Evolutionary conservation across 2,329 filamentous ascomycete species (phyloP).

Genomic region (Colletotrichum phormii): DNA sequence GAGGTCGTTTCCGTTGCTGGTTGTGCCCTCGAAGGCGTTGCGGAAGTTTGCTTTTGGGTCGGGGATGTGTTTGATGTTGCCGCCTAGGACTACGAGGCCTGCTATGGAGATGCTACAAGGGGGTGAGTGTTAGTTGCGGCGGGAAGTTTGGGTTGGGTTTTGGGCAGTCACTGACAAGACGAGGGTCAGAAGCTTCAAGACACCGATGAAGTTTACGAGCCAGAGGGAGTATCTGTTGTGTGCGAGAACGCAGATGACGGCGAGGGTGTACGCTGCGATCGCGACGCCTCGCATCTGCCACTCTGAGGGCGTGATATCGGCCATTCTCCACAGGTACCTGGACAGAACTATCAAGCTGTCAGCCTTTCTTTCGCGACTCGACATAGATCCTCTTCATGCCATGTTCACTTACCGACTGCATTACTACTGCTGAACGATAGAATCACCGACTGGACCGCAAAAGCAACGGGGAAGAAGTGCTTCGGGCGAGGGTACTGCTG

Average conservation of each 20-base stretch:
- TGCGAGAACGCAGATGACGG: slow-evolving; percentile 62
- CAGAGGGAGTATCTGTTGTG: slow-evolving; percentile 69
- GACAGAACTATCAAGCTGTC: slow-evolving; percentile 67
- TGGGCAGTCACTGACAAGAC: slow-evolving; percentile 55
- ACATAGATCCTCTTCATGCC: slow-evolving; percentile 2
- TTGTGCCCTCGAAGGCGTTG: slow-evolving; percentile 49
- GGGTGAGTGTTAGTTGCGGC: background rate
- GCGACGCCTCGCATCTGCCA: slow-evolving; percentile 78
- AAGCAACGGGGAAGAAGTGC: slow-evolving; percentile 73
- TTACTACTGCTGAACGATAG: slow-evolving; percentile 76
- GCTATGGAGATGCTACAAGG: slow-evolving; percentile 60
- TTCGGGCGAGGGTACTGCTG: slow-evolving; percentile 74
- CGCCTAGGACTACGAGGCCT: slow-evolving; percentile 69
- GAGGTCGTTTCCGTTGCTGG: slow-evolving; percentile 50
- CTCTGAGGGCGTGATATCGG: slow-evolving; percentile 58
- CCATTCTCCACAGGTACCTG: slow-evolving; percentile 71
- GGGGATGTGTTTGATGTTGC: slow-evolving; percentile 45
- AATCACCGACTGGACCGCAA: slow-evolving; percentile 72
- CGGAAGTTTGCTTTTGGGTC: slow-evolving; percentile 50
- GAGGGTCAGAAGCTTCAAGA: slow-evolving; percentile 70
- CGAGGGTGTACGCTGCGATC: slow-evolving; percentile 70
- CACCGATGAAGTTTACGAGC: slow-evolving; percentile 66
- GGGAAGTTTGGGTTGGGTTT: too few relatives aligned
- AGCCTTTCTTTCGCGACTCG: background rate
- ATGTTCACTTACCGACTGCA: slow-evolving; percentile 58